Evolutionary conservation across 2,329 filamentous ascomycete species (phyloP), one percentile per base, ranked within the genome.

Genomic region (Ciborinia camelliae): DNA sequence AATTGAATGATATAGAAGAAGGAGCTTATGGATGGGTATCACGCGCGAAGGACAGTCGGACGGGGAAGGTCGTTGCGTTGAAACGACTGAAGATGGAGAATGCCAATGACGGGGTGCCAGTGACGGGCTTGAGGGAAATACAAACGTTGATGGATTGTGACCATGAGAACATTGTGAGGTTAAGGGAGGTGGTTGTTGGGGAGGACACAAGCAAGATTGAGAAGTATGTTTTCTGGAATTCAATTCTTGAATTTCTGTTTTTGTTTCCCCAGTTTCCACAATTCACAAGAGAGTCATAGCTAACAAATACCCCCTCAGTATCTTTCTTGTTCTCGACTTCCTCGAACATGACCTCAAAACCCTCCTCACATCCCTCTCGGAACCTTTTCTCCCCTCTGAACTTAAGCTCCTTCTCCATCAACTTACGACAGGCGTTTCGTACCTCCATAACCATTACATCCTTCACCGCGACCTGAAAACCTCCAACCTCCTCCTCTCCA

Each of bases 271-370:
- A 6, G 15, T 51, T 51, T 51, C 23, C n/a, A 39, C 12, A 37
- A 18, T 15, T 28, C 12, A 15, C 8, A 26, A 15, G 14, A 62
- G 9, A 47, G 8, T 15, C 14, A 39, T 57, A n/a, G 69, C 66
- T 71, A 64, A 70, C 65, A 68, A 59, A 67, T n/a, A 32, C 41
- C 20, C 10, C 18, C 8, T 76, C 76, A 92, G 89, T 79, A 89
- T 97, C 70, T 96, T 92, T 76, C 86, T 99, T 65, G 95, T 98
- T 68, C 94, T 99, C 83, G 93, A 97, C 75, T 99, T 98, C 77
- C 82, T 97, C 73, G 94, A 98, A 80, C 95, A 99, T 81, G 95
- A 99, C 75, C 86, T 99, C 65, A 96, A 96, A 78, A 91, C 90
- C 63, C 84, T 99, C 65, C 90, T 97, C 68, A 91, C 96, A 77